Evolutionary conservation across 2,329 filamentous ascomycete genomes (phyloP).

Genomic region (Beauveria varroae): DNA sequence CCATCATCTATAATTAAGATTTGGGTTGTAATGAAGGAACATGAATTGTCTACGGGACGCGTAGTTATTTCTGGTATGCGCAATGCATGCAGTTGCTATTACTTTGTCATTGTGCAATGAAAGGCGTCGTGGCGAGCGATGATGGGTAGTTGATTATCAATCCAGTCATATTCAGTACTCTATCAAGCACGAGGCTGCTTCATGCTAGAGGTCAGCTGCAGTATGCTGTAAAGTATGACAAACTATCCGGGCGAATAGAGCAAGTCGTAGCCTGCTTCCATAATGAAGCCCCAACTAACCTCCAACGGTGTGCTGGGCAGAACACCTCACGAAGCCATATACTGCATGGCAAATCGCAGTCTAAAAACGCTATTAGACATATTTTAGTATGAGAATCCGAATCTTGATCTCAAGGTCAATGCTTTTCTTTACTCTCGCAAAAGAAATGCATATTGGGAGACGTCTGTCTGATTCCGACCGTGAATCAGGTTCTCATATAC

Average conservation of each 20-base stretch:
- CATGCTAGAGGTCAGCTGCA: neutral
- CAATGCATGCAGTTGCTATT: neutral
- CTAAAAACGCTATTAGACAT: too few relatives aligned
- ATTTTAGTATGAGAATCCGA: too few relatives aligned
- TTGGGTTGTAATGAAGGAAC: too few relatives aligned
- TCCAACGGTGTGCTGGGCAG: too few relatives aligned
- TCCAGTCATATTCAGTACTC: neutral
- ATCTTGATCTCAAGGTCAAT: too few relatives aligned
- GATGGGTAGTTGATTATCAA: neutral
- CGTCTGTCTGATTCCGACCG: slow-evolving; percentile 1
- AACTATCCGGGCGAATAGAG: neutral
- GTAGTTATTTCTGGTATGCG: neutral
- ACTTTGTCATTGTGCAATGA: neutral
- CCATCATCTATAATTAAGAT: neutral
- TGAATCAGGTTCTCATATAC: slow-evolving; percentile 7
- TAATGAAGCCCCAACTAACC: too few relatives aligned
- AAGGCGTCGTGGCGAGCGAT: neutral
- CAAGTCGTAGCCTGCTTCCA: neutral
- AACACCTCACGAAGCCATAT: too few relatives aligned
- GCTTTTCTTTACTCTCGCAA: too few relatives aligned
- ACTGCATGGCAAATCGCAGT: too few relatives aligned
- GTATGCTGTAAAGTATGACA: neutral
- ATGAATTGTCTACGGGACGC: too few relatives aligned
- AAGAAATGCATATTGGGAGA: neutral
- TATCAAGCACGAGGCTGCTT: neutral